Conservation (phyloP, 73 alveolate species). For the Urostyla sp. region DNA sequence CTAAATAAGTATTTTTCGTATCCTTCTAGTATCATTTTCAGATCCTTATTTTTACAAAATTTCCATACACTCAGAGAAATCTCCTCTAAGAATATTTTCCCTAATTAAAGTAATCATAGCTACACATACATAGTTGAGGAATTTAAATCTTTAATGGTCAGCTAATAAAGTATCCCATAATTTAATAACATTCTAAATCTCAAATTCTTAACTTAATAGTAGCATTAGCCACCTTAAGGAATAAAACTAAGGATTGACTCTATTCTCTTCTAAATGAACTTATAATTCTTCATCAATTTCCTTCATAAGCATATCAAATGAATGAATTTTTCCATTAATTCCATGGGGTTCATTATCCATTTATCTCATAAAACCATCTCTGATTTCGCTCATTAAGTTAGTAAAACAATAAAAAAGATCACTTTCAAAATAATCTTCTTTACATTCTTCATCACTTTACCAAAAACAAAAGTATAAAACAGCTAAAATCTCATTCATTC, state of each 20-base stretch:
- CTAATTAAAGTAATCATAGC: constrained; percentile 59
- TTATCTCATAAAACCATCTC: constrained; percentile 84
- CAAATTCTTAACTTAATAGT: constrained; percentile 84
- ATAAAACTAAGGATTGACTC: constrained; percentile 77
- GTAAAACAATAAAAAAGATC: constrained; percentile 93
- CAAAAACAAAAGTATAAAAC: constrained; percentile 89
- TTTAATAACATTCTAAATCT: constrained; percentile 80
- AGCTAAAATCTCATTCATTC: constrained; percentile 98
- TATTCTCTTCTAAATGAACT: constrained; percentile 64
- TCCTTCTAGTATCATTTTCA: constrained; percentile 41
- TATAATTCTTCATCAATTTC: constrained; percentile 74
- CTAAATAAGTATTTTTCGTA: constrained; percentile 3
- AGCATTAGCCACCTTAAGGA: constrained; percentile 89
- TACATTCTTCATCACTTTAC: constrained; percentile 72
- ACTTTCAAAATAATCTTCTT: constrained; percentile 85
- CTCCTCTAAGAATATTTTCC: constrained; percentile 58
- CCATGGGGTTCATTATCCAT: constrained; percentile 86
- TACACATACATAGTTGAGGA: constrained; percentile 65
- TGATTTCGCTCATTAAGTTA: constrained; percentile 91
- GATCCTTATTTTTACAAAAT: constrained; percentile 53
- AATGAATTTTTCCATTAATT: constrained; percentile 80
- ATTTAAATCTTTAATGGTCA: constrained; percentile 67
- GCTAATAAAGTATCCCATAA: constrained; percentile 86
- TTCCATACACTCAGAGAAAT: constrained; percentile 72
- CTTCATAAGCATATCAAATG: constrained; percentile 65